A percentile compares a stretch with the other conserved stretches of the same genome.
These are phyloP conservation scores for Spergularia azorica DNA, from an alignment of 179 eudicot genomes.

Conservation along the genomic window DNA sequence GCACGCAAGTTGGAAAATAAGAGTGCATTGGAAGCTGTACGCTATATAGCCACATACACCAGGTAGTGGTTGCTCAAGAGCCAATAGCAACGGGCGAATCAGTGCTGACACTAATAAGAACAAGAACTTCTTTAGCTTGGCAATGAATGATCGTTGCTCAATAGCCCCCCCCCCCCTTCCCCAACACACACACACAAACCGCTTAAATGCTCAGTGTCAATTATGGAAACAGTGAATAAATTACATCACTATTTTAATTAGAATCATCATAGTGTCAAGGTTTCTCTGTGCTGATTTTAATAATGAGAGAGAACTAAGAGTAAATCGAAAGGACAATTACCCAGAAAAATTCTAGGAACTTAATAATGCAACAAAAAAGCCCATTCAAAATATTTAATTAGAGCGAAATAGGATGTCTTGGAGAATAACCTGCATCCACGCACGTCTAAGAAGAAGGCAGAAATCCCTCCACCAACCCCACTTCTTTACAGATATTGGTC, in stretches of 20 bases:
- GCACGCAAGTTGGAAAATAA: slow-evolving; percentile 1
- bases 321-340: neutral
- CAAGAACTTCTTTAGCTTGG: neutral
- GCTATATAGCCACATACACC: neutral
- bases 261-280: neutral
- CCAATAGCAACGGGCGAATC: neutral
- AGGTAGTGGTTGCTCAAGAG: neutral
- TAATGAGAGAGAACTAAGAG: neutral
- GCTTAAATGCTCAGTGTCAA: neutral
- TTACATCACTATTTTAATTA: slow-evolving; percentile 15
- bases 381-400: slow-evolving; percentile 1
- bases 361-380: neutral
- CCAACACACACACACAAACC: no score
- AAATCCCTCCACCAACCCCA: slow-evolving; percentile 94
- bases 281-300: slow-evolving; percentile 2
- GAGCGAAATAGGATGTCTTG: neutral
- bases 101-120: neutral
- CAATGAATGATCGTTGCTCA: neutral
- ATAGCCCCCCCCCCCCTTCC: slow-evolving; percentile 15
- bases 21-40: neutral
- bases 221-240: neutral
- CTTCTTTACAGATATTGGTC: slow-evolving; percentile 40
- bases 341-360: neutral
- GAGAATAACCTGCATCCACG: slow-evolving; percentile 91
- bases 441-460: slow-evolving; percentile 84